Base-by-base conservation (phyloP, 2,329 filamentous ascomycete species). In the Neofusicoccum laricinum region DNA sequence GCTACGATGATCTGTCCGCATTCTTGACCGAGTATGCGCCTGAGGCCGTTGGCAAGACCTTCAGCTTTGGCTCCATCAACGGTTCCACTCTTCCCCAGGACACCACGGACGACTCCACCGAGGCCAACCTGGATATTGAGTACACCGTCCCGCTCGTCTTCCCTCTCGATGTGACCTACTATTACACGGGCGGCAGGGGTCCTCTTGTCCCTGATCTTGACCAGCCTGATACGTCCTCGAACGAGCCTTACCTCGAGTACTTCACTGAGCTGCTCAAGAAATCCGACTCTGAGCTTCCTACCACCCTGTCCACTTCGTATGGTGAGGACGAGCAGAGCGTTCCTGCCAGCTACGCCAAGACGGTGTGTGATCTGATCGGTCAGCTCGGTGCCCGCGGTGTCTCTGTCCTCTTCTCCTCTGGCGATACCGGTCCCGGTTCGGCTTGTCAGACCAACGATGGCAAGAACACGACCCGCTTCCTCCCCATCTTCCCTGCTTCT, bases 61-160 rank as follows among this genome's bases (percentile, higher is more conserved):
- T 83, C 68, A 75, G 73, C 2, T 79, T 80, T 32, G 72, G 77
- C 14, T 70, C 75, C 30, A 78, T 79, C 50, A 77, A 82, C 51
- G 80, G 74, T 46, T 72, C 73, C 15, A 65, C 71, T 7, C 66
- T 76, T 45, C 70, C 72, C 50, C 75, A 77, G 65, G 72, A 75
- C 59, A 72, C 77, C 10, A 68, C 68, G 2, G 67, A 71, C 11
- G 75, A 79, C 67, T 80, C 78, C 66, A 76, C 78, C 15, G 82
- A 84, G 68, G 82, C 81, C 59, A 83, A 84, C 68, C 74, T 84
- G 17, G 82, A 84, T 65, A 75, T 81, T 41, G 80, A 84, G 68
- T 82, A 82, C 66, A 81, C 81, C 4, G 67, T 80, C 46, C 79
- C 80, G 34, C 67, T 83, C 14, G 77, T 78, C 64, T 69, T 77